Conservation (phyloP, 331 rosid species). For the Phaseolus coccineus region DNA sequence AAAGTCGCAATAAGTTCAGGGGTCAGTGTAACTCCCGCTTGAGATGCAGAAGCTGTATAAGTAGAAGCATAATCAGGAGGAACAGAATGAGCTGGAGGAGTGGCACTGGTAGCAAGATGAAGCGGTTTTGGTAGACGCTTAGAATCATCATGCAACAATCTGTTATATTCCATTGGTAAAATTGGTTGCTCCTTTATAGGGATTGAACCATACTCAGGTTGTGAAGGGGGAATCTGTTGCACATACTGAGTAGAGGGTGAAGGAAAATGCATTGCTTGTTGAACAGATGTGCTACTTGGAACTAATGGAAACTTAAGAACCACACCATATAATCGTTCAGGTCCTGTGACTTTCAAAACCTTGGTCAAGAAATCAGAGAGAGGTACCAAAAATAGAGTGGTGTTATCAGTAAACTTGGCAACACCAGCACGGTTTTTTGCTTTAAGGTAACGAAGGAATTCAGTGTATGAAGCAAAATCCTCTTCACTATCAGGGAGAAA, state of each 20-base stretch:
- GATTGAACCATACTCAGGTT: slow-evolving; percentile 51
- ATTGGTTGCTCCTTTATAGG: slow-evolving; percentile 61
- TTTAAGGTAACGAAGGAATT: slow-evolving; percentile 76
- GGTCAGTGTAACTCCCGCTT: slow-evolving; percentile 76
- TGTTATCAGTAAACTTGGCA: slow-evolving; percentile 80
- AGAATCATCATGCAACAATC: slow-evolving; percentile 64
- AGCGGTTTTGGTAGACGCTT: slow-evolving; percentile 56
- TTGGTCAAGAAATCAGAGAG: slow-evolving; percentile 82
- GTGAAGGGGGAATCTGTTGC: slow-evolving; percentile 61
- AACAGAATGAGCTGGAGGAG: slow-evolving; percentile 59
- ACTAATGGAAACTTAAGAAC: slow-evolving; percentile 75
- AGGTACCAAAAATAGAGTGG: slow-evolving; percentile 84
- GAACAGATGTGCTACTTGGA: slow-evolving; percentile 52
- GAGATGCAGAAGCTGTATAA: slow-evolving; percentile 56
- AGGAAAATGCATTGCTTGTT: slow-evolving; percentile 61
- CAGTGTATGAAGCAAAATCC: slow-evolving; percentile 92
- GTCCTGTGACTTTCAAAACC: slow-evolving; percentile 80
- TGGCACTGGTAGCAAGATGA: slow-evolving; percentile 50
- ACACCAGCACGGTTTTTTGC: slow-evolving; percentile 90
- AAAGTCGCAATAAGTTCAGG: slow-evolving; percentile 87
- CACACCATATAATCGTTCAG: slow-evolving; percentile 87
- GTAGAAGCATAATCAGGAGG: slow-evolving; percentile 56
- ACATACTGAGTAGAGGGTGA: slow-evolving; percentile 62
- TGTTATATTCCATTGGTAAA: slow-evolving; percentile 61
- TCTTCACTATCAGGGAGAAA: slow-evolving; percentile 91